Conservation (phyloP, 495 filamentous ascomycete genomes). For the Penicillium waksmanii region DNA sequence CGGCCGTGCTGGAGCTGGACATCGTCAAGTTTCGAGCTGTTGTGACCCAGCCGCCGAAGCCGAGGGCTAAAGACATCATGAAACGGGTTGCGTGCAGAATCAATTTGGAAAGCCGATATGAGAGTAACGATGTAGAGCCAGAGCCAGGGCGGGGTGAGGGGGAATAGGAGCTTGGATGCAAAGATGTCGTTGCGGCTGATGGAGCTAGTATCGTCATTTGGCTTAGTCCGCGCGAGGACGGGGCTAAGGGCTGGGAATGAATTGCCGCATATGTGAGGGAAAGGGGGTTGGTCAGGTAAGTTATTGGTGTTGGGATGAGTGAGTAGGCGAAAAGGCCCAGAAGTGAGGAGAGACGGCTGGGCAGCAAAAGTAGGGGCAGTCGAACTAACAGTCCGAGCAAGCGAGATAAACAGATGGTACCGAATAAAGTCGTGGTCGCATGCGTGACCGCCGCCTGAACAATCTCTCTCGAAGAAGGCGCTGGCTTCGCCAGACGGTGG, state of each 20-base stretch:
- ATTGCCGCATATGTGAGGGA: conserved; percentile 93
- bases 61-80: conserved; percentile 85
- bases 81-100: conserved; percentile 87
- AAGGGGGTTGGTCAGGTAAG: conserved; percentile 84
- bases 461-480: conserved; percentile 73
- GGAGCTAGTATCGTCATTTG: conserved; percentile 75
- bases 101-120: conserved; percentile 89
- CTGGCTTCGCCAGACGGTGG: conserved; percentile 81
- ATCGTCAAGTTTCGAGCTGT: conserved; percentile 74
- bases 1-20: conserved; percentile 53
- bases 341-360: conserved; percentile 67
- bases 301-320: conserved; percentile 80
- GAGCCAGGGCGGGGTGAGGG: conserved; percentile 33
- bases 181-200: conserved; percentile 60
- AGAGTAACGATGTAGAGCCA: conserved; percentile 50
- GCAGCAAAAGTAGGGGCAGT: conserved; percentile 83
- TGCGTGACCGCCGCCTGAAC: conserved; percentile 82
- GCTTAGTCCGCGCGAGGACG: conserved; percentile 74
- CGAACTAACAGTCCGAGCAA: conserved; percentile 79
- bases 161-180: conserved; percentile 48
- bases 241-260: conserved; percentile 78
- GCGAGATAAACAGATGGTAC: conserved; percentile 86
- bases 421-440: conserved; percentile 83
- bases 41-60: conserved; percentile 97
- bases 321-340: conserved; percentile 69